phyloP scores from a whole-genome alignment of 495 filamentous ascomycete species.

The Trichodelitschia bisporula region DNA sequence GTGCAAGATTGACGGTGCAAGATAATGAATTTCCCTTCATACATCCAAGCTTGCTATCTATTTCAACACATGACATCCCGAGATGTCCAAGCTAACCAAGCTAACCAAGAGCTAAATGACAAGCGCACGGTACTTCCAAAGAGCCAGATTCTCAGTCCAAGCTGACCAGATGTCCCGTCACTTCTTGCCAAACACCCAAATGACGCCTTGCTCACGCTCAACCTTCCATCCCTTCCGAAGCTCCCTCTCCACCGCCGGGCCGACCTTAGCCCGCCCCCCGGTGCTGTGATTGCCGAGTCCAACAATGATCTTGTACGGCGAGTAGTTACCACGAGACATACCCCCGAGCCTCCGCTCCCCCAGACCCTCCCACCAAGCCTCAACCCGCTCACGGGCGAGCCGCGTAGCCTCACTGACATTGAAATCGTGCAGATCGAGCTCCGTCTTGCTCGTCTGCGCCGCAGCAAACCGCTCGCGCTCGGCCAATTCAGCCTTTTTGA shows the following conservation, averaged over 20 bases:
- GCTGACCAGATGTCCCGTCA: too few species aligned
- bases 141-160: too few species aligned
- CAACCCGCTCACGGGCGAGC: conserved; percentile 41
- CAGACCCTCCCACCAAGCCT: conserved; percentile 56
- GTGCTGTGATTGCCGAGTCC: conserved; percentile 56
- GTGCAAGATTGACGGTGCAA: too few species aligned
- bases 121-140: too few species aligned
- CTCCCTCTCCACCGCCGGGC: conserved; percentile 58
- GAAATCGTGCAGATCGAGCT: conserved; percentile 66
- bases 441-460: conserved; percentile 26
- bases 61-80: too few species aligned
- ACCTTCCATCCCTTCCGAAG: conserved; percentile 69
- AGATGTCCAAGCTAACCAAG: too few species aligned
- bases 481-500: too few species aligned
- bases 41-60: too few species aligned
- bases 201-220: conserved; percentile 36
- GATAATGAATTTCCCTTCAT: too few species aligned
- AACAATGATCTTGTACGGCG: conserved; percentile 48
- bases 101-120: too few species aligned
- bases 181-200: conserved; percentile 46
- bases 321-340: conserved; percentile 13
- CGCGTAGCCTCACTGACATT: conserved; percentile 53
- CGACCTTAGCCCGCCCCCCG: conserved; percentile 47
- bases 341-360: conserved; percentile 28
- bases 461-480: conserved; percentile 38